Percentiles rank a stretch among this genome's conserved stretches.
Evolutionary conservation across 2,329 filamentous ascomycete species (phyloP).

Genomic region (Parafenestella ontariensis): DNA sequence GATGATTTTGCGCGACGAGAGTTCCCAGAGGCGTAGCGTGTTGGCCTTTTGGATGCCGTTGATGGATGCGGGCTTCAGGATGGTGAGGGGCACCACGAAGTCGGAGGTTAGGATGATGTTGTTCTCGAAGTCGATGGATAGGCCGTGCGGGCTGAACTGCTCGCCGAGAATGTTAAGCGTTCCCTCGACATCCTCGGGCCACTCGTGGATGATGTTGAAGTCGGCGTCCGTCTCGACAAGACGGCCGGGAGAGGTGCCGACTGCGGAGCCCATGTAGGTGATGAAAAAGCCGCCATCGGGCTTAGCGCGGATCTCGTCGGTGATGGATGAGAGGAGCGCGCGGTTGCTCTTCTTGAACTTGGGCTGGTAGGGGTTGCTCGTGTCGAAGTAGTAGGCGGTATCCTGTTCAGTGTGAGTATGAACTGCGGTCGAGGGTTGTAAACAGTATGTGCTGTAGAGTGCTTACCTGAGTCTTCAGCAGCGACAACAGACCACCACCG

Average conservation of each 20-base stretch:
- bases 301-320: conserved; percentile 69
- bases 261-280: conserved; percentile 67
- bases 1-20: conserved; percentile 61
- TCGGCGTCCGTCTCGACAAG: conserved; percentile 66
- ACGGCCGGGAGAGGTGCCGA: conserved; percentile 65
- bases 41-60: conserved; percentile 62
- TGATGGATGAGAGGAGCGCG: conserved; percentile 65
- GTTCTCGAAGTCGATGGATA: conserved; percentile 64
- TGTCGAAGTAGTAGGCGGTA: conserved; percentile 69
- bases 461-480: conserved; percentile 61
- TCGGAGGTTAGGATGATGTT: conserved; percentile 67
- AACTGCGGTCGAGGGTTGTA: neutral
- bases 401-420: conserved; percentile 51
- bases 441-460: neutral
- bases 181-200: conserved; percentile 63
- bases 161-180: conserved; percentile 64
- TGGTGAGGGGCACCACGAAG: conserved; percentile 67
- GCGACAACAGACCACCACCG: conserved; percentile 64
- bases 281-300: conserved; percentile 69
- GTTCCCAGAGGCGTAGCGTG: conserved; percentile 67
- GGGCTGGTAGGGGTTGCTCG: conserved; percentile 64
- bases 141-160: conserved; percentile 69
- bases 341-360: conserved; percentile 67
- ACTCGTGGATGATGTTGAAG: conserved; percentile 68
- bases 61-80: conserved; percentile 63